Evolutionary conservation across 2,329 filamentous ascomycete genomes (phyloP).

Genomic region (Colletotrichum lentis): DNA sequence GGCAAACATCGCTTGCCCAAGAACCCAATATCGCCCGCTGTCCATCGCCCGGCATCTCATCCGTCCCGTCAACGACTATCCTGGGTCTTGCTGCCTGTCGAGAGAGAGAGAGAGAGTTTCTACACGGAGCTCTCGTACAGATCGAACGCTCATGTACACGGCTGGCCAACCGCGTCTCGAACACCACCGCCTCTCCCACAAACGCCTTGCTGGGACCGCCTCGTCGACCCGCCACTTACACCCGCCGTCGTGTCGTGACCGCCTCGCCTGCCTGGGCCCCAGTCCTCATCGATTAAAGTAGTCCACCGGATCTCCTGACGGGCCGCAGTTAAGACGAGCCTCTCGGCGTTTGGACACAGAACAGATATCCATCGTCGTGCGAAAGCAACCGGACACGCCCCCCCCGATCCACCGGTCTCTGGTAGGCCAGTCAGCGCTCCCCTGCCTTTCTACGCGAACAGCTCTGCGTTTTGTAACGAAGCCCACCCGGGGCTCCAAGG

Average conservation of each 20-base stretch:
- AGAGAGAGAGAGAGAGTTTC: constrained; percentile 36
- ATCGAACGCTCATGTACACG: constrained; percentile 37
- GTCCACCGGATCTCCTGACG: neutral
- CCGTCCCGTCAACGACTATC: constrained; percentile 13
- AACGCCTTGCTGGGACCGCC: constrained; percentile 10
- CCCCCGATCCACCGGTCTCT: constrained; percentile 28
- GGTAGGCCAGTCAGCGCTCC: constrained; percentile 26
- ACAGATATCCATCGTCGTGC: constrained; percentile 5
- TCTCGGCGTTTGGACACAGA: neutral
- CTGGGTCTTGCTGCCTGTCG: constrained; percentile 15
- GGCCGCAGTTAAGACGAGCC: constrained; percentile 2
- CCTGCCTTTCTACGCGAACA: neutral
- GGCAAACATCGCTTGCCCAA: constrained; percentile 11
- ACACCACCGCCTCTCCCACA: constrained; percentile 19
- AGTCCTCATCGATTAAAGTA: constrained; percentile 22
- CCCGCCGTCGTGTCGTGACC: constrained; percentile 7
- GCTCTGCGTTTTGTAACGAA: neutral
- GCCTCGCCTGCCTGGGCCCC: constrained; percentile 17
- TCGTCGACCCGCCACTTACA: constrained; percentile 19
- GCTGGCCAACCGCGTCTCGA: constrained; percentile 36
- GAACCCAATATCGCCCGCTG: constrained; percentile 15
- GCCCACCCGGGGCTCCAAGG: neutral
- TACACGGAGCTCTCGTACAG: constrained; percentile 31
- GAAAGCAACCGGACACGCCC: constrained; percentile 14
- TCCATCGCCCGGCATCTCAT: constrained; percentile 17